phyloP scores from a whole-genome alignment of 257 asterid genomes.

The Leonotis leonurus region DNA sequence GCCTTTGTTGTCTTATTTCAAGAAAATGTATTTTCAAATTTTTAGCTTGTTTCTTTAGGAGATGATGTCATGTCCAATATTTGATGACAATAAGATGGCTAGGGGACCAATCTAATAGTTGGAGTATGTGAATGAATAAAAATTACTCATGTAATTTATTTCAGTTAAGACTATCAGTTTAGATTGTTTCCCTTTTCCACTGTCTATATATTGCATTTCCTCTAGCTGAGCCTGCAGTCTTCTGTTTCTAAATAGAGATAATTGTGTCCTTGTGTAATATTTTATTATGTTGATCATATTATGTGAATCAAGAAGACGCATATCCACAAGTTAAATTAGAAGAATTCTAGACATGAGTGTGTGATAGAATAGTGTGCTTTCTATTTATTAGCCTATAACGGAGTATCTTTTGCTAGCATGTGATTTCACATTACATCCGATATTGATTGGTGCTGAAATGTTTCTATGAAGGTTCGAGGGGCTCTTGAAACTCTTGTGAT shows the following conservation, averaged over 20 bases:
- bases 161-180: background rate
- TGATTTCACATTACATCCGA: conserved; percentile 9
- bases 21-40: background rate
- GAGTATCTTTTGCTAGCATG: background rate
- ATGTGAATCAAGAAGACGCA: conserved; percentile 1
- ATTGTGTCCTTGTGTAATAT: background rate
- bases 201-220: background rate
- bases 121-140: background rate
- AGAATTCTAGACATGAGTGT: background rate
- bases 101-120: background rate
- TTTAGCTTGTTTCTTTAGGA: background rate
- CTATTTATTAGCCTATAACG: background rate
- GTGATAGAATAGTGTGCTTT: background rate
- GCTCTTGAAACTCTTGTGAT: conserved; percentile 76
- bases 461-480: conserved; percentile 71
- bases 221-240: background rate
- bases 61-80: conserved; percentile 6
- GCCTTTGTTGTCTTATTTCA: conserved; percentile 15
- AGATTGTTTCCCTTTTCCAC: background rate
- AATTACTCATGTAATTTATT: background rate
- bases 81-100: background rate
- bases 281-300: background rate
- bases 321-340: background rate
- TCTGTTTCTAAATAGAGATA: background rate
- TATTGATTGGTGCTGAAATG: conserved; percentile 9